phyloP scores from a whole-genome alignment of 2,329 filamentous ascomycete genomes.

The Stagonosporopsis rhizophila region DNA sequence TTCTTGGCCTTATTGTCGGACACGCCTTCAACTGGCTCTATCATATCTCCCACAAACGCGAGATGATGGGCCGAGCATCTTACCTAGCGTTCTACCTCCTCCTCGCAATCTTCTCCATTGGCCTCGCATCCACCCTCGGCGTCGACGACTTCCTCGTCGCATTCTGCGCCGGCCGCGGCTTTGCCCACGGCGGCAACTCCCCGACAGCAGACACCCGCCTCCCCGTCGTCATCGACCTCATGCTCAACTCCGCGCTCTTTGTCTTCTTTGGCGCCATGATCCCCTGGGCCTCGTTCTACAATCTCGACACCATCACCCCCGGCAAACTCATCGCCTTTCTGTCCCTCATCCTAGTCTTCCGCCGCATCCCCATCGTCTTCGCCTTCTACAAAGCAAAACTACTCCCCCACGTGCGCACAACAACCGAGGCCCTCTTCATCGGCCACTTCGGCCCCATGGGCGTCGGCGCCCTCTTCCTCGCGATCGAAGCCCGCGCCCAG shows the following conservation, averaged over 20 bases:
- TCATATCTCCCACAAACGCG: conserved; percentile 54
- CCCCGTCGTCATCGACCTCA: conserved; percentile 60
- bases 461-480: conserved; percentile 63
- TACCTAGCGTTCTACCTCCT: conserved; percentile 65
- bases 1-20: conserved; percentile 58
- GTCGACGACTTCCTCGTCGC: conserved; percentile 64
- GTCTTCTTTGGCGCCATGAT: conserved; percentile 64
- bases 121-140: conserved; percentile 60
- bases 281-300: conserved; percentile 57
- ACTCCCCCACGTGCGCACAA: conserved; percentile 58
- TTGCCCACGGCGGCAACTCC: conserved; percentile 63
- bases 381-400: conserved; percentile 52
- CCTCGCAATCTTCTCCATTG: conserved; percentile 60
- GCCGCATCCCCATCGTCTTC: conserved; percentile 61
- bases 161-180: conserved; percentile 63
- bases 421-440: conserved; percentile 61
- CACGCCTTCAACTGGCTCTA: conserved; percentile 57
- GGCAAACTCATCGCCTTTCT: conserved; percentile 55
- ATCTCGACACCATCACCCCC: conserved; percentile 49
- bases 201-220: conserved; percentile 55
- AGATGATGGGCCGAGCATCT: conserved; percentile 58
- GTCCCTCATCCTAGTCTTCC: conserved; percentile 59
- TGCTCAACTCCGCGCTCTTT: conserved; percentile 64
- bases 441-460: conserved; percentile 67
- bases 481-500: conserved; percentile 62